Conservation (phyloP, 2,329 filamentous ascomycete genomes). For the Cladorrhinum sp. region DNA sequence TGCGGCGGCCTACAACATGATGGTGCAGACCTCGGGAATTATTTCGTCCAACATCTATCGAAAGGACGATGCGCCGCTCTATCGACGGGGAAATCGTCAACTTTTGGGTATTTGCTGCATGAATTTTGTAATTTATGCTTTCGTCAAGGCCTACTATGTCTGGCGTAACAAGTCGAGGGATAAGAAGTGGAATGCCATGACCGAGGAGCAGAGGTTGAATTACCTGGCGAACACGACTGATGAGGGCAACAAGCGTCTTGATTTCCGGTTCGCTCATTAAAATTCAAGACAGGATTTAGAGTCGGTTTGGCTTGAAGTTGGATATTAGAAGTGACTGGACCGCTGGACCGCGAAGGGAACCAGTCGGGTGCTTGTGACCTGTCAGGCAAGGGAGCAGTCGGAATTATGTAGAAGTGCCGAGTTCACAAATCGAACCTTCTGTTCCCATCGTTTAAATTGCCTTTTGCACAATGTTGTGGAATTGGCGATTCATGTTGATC, state of each 20-base stretch:
- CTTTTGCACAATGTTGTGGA: too few species aligned
- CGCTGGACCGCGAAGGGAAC: too few species aligned
- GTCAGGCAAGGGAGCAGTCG: too few species aligned
- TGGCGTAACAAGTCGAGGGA: conserved; percentile 33
- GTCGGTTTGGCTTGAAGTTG: neutral
- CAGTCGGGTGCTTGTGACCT: too few species aligned
- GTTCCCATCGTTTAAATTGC: too few species aligned
- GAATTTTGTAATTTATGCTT: conserved; percentile 32
- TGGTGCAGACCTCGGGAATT: conserved; percentile 42
- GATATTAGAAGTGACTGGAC: neutral
- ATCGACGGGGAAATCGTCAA: conserved; percentile 52
- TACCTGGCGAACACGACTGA: conserved; percentile 34
- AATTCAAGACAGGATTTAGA: too few species aligned
- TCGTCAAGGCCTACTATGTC: conserved; percentile 35
- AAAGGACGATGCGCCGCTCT: conserved; percentile 42
- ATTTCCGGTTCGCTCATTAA: conserved; percentile 35
- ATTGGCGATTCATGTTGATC: too few species aligned
- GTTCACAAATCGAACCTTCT: too few species aligned
- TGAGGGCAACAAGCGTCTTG: conserved; percentile 34
- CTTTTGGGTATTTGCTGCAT: conserved; percentile 43
- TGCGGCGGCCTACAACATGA: conserved; percentile 62
- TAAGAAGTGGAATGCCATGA: conserved; percentile 32
- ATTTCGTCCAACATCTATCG: conserved; percentile 42
- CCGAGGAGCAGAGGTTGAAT: conserved; percentile 28
- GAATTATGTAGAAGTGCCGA: too few species aligned